Percentiles rank a stretch among this genome's conserved stretches.
These are phyloP conservation scores for Pyrus betulifolia DNA, from an alignment of 306 rosid species.

Conservation along the genomic window DNA sequence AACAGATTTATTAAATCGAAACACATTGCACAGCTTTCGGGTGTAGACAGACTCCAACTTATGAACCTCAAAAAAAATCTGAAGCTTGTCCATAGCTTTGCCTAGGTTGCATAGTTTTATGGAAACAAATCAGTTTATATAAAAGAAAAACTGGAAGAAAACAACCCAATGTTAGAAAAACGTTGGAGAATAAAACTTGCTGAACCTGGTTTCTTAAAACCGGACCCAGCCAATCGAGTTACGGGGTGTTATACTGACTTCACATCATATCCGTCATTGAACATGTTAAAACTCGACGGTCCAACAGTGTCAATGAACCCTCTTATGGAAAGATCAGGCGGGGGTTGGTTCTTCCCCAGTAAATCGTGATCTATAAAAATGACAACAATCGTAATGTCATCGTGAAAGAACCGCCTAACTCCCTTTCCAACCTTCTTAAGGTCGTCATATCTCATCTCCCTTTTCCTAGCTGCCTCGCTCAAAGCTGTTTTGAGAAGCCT, in stretches of 20 bases:
- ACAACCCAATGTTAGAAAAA: conserved; percentile 52
- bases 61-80: conserved; percentile 1
- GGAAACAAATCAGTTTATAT: conserved; percentile 5
- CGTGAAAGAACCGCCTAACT: conserved; percentile 60
- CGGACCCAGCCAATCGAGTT: conserved; percentile 27
- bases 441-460: conserved; percentile 63
- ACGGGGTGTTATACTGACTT: conserved; percentile 23
- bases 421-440: conserved; percentile 64
- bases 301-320: conserved; percentile 64
- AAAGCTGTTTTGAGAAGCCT: conserved; percentile 59
- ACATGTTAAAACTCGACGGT: conserved; percentile 54
- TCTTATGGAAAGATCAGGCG: conserved; percentile 63
- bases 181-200: conserved; percentile 23
- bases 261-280: conserved; percentile 34
- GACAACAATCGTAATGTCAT: conserved; percentile 75
- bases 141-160: conserved; percentile 26
- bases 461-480: conserved; percentile 64
- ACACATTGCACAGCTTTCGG: conserved; percentile 6
- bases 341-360: conserved; percentile 28
- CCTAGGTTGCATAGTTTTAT: neutral
- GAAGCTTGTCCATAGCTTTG: conserved; percentile 4
- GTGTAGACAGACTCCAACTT: conserved; percentile 14
- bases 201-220: conserved; percentile 27
- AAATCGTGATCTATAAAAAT: conserved; percentile 66
- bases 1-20: neutral